Evolutionary conservation across 805 yeast species (phyloP), one percentile per base, ranked within the genome.

Genomic region (Zygosaccharomyces bailii): DNA sequence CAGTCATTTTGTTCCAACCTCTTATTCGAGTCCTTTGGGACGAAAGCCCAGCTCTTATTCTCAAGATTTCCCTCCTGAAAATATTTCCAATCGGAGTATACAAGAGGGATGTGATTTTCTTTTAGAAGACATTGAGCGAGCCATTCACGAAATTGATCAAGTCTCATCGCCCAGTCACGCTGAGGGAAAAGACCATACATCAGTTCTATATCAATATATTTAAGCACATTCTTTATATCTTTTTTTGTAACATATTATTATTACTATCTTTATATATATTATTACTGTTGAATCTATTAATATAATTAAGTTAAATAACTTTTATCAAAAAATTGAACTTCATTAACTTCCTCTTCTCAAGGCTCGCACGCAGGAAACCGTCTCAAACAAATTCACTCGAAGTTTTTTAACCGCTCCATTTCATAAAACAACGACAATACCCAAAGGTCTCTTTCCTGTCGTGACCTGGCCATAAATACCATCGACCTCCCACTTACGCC

Each of bases 401-500:
- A n/a, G 25, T 32, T 34, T 18, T 14, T 32, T 21, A 65, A 51
- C 35, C 71, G 56, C 41, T 69, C 74, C 30, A 69, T 34, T 37
- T 68, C 70, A n/a, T 59, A 51, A 42, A 60, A 56, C 19, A 70
- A 47, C 19, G 61, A 54, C 11, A 63, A 49, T 1, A 86, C 90
- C 98, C 98, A 90, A 24, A 78, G 50, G 56, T 91, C 96, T 43
- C 90, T 70, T 54, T 88, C 96, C 49, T 84, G 84, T 31, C 91
- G 68, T 1, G 96, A 86, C 37, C 89, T 65, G 7, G 96, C 82
- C 77, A 88, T 73, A 59, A 90, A 89, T 2, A 84, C 82, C 68
- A 84, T 70, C 35, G 80, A 73, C 41, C 72, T 72, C 1, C 96
- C 93, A 1, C 82, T 74, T 2, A 78, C 75, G 4, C 90, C 91